These are phyloP conservation scores for Zymoseptoria ardabiliae DNA, from an alignment of 2,329 filamentous ascomycete genomes.

Conservation along the genomic window DNA sequence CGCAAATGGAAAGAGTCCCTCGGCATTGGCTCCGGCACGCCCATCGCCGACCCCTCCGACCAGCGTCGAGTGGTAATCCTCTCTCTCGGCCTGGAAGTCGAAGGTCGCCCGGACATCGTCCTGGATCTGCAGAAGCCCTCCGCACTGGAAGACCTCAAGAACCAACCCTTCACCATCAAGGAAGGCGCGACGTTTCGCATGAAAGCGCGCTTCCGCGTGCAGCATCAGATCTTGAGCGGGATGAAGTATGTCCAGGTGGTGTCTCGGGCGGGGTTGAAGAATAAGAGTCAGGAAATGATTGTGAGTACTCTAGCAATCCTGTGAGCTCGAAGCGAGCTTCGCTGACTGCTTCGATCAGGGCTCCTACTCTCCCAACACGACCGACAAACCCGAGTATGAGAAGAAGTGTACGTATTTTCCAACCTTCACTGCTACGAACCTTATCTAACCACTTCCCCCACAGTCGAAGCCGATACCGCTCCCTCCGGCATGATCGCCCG, in stretches of 20 bases:
- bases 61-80: conserved; percentile 88
- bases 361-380: conserved; percentile 87
- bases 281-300: conserved; percentile 98
- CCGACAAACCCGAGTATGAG: conserved; percentile 73
- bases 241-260: conserved; percentile 94
- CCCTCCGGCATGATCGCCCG: conserved; percentile 84
- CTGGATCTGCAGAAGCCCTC: conserved; percentile 75
- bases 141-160: conserved; percentile 70
- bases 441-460: background rate
- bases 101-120: conserved; percentile 74
- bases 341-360: conserved; percentile 48
- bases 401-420: conserved; percentile 71
- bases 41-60: conserved; percentile 55
- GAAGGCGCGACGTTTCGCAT: conserved; percentile 91
- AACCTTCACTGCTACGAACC: background rate
- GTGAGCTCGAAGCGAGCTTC: background rate
- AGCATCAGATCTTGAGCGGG: conserved; percentile 91
- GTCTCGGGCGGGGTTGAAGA: conserved; percentile 78
- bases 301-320: conserved; percentile 45
- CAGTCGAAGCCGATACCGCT: conserved; percentile 86
- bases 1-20: conserved; percentile 97
- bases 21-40: conserved; percentile 61
- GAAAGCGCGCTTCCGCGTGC: conserved; percentile 88
- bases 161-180: conserved; percentile 95
- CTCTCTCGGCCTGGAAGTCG: conserved; percentile 76